A percentile compares a stretch with the other conserved stretches of the same genome.
phyloP scores from a whole-genome alignment of 2,329 filamentous ascomycete genomes.

The Elsinoe arachidis region DNA sequence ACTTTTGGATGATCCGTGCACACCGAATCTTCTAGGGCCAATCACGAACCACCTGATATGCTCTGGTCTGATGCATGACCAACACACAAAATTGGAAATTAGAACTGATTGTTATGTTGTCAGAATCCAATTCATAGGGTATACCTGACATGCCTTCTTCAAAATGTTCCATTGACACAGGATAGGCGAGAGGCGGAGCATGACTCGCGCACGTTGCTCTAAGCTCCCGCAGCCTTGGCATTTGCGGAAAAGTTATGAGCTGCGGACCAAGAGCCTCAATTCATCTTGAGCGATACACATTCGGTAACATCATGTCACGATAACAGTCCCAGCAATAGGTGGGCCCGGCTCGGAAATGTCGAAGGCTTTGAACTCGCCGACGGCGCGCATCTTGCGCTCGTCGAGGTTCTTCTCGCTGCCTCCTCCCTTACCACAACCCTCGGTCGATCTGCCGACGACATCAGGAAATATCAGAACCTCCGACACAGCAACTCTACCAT shows the following conservation, averaged over 20 bases:
- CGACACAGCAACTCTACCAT: slow-evolving; percentile 62
- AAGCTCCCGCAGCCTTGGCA: neutral
- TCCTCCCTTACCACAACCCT: slow-evolving; percentile 58
- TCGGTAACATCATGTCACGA: neutral
- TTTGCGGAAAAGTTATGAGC: slow-evolving; percentile 1
- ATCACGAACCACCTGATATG: slow-evolving; percentile 1
- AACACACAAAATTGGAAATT: neutral
- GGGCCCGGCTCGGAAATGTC: slow-evolving; percentile 22
- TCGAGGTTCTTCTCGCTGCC: slow-evolving; percentile 89
- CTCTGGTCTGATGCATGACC: neutral
- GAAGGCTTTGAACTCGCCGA: slow-evolving; percentile 43
- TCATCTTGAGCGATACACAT: neutral
- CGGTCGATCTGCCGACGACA: slow-evolving; percentile 36
- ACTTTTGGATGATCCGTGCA: slow-evolving; percentile 9
- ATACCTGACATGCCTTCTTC: too few species aligned
- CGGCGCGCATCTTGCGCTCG: slow-evolving; percentile 64
- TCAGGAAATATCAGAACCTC: slow-evolving; percentile 47
- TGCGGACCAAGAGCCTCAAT: neutral
- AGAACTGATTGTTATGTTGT: too few species aligned
- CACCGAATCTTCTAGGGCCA: slow-evolving; percentile 13
- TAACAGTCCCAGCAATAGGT: neutral
- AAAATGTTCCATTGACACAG: too few species aligned
- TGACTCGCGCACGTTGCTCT: neutral
- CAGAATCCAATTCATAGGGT: too few species aligned
- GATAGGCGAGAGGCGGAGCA: neutral